phyloP scores from a whole-genome alignment of 306 rosid genomes.

The Carpinus fangiana region DNA sequence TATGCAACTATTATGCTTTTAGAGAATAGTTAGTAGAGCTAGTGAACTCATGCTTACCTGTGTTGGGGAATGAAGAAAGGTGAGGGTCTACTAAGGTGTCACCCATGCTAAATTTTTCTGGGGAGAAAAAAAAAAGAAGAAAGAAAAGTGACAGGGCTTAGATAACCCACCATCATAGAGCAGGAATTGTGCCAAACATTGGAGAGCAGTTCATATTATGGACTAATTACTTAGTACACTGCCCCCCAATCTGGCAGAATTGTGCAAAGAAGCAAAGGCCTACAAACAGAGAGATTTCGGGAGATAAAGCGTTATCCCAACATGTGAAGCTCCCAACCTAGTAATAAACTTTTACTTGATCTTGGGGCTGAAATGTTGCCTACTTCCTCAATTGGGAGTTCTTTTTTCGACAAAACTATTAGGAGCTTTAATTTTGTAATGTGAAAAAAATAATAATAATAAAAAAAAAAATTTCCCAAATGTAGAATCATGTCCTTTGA shows the following conservation, averaged over 20 bases:
- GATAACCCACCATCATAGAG: neutral
- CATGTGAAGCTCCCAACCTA: neutral
- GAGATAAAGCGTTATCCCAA: neutral
- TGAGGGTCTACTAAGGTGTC: neutral
- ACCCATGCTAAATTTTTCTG: neutral
- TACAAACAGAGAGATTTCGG: neutral
- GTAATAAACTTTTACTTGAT: neutral
- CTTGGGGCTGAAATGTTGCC: neutral
- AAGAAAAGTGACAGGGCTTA: neutral
- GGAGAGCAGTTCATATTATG: neutral
- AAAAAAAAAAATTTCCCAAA: neutral
- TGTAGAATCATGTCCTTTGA: neutral
- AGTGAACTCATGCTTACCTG: neutral
- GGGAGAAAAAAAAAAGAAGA: neutral
- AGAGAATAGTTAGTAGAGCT: neutral
- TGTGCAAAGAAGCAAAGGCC: neutral
- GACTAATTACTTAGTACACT: neutral
- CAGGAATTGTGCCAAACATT: neutral
- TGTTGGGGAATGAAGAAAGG: neutral
- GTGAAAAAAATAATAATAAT: too few relatives aligned
- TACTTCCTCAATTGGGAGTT: neutral
- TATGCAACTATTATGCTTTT: neutral
- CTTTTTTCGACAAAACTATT: neutral
- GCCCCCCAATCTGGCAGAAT: neutral
- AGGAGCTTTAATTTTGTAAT: neutral